Percentiles rank a stretch among this genome's conserved stretches.
phyloP scores from a whole-genome alignment of 1,284 basidiomycete species.

The Microbotryum lychnidis-dioicae region DNA sequence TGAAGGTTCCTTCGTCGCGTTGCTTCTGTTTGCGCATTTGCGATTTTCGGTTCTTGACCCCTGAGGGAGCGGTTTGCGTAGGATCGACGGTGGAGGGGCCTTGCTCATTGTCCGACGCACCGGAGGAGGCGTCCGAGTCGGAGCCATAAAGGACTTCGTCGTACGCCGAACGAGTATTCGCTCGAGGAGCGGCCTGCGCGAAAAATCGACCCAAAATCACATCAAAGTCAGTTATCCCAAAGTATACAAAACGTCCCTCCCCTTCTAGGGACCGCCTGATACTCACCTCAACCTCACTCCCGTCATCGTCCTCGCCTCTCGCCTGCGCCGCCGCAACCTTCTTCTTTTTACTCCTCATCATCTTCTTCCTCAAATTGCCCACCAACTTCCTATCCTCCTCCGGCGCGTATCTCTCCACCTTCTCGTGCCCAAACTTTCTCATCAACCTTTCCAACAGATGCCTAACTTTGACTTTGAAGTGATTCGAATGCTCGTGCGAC shows the following conservation, averaged over 20 bases:
- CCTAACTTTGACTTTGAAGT: constrained; percentile 93
- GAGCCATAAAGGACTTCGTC: constrained; percentile 93
- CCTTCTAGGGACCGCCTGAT: constrained; percentile 32
- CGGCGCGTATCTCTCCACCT: constrained; percentile 53
- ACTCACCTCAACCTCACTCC: constrained; percentile 49
- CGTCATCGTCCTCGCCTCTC: constrained; percentile 46
- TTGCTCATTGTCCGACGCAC: constrained; percentile 59
- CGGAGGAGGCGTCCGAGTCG: constrained; percentile 55
- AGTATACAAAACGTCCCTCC: no score
- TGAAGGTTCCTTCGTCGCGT: constrained; percentile 41
- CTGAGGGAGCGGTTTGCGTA: constrained; percentile 23
- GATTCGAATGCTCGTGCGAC: constrained; percentile 97
- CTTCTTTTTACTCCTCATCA: constrained; percentile 78
- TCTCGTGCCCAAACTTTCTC: constrained; percentile 79
- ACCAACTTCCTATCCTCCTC: constrained; percentile 70
- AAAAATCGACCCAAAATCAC: background rate
- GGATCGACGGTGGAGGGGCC: constrained; percentile 41
- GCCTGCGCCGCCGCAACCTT: constrained; percentile 49
- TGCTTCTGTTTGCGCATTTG: constrained; percentile 33
- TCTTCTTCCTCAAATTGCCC: constrained; percentile 82
- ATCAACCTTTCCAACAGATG: constrained; percentile 97
- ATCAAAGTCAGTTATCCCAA: constrained; percentile 5
- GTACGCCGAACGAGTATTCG: constrained; percentile 69
- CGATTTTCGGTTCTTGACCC: constrained; percentile 23
- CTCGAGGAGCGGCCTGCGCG: constrained; percentile 41